Evolutionary conservation across 768 basidiomycete genomes (phyloP).

Genomic region (Collybiopsis confluens): DNA sequence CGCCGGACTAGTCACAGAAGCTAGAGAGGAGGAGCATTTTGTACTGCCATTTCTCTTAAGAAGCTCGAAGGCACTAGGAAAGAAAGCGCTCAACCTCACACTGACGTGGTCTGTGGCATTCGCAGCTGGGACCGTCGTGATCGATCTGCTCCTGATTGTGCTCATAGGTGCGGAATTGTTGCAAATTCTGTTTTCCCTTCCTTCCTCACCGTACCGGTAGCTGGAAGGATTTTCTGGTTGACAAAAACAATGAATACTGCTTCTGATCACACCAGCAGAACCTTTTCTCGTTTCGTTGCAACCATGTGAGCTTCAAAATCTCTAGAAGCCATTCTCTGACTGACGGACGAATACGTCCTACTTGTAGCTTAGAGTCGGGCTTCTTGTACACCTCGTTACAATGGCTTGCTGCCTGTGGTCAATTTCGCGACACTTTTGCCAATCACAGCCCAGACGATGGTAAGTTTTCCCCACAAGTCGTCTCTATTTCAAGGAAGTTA

Average conservation of each 20-base stretch:
- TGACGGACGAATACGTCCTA: too few species aligned
- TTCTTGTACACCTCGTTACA: not conserved
- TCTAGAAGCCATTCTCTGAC: not conserved
- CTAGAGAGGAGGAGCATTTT: too few species aligned
- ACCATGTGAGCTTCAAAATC: not conserved
- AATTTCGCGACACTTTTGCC: not conserved
- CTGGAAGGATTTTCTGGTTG: not conserved
- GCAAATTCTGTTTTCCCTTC: too few species aligned
- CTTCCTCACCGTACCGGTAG: not conserved
- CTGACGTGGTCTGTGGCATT: too few species aligned
- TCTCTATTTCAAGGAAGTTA: not conserved
- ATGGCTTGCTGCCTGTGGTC: not conserved
- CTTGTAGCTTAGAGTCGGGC: not conserved
- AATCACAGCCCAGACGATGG: not conserved
- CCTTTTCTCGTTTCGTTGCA: not conserved
- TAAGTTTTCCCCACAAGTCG: not conserved
- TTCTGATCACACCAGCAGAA: not conserved
- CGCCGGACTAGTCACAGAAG: not conserved
- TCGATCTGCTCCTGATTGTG: too few species aligned
- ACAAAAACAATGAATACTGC: not conserved
- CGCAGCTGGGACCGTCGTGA: too few species aligned
- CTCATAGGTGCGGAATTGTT: too few species aligned
- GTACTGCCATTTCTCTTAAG: too few species aligned
- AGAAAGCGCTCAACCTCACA: too few species aligned
- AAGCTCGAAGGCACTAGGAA: too few species aligned